Conservation (phyloP, 768 basidiomycete genomes). For the Termitomyces sp. region DNA sequence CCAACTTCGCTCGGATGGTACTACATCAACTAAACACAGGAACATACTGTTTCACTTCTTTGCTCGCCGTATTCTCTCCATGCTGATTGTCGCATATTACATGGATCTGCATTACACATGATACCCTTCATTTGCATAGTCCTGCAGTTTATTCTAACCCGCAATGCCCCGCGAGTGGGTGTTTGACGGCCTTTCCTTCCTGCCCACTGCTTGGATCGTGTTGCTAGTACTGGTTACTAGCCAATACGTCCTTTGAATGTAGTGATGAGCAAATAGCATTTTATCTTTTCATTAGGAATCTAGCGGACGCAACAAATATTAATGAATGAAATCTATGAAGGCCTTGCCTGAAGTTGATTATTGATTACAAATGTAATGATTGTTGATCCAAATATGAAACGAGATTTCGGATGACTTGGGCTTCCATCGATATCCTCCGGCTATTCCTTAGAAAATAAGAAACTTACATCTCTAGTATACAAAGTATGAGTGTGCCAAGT, state of each 20-base stretch:
- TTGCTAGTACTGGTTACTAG: conserved; percentile 21
- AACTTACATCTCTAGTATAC: too few relatives aligned
- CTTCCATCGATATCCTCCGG: too few relatives aligned
- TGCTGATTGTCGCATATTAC: conserved; percentile 10
- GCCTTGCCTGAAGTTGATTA: too few relatives aligned
- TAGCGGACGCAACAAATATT: background rate
- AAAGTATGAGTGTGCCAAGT: too few relatives aligned
- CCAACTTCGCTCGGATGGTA: conserved; percentile 51
- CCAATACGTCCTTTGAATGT: conserved; percentile 10
- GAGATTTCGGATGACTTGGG: too few relatives aligned
- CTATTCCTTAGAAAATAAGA: too few relatives aligned
- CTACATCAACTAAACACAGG: conserved; percentile 39
- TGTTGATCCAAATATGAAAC: too few relatives aligned
- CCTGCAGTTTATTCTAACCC: conserved; percentile 13
- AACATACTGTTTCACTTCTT: background rate
- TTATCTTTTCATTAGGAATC: background rate
- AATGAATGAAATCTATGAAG: too few relatives aligned
- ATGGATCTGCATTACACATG: conserved; percentile 14
- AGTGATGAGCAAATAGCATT: conserved; percentile 16
- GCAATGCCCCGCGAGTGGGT: conserved; percentile 17
- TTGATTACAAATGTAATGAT: too few relatives aligned
- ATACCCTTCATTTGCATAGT: conserved; percentile 17
- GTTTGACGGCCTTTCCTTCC: conserved; percentile 16
- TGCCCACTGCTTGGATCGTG: conserved; percentile 13
- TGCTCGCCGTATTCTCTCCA: background rate